Evolutionary conservation across 106 monocot genomes (phyloP), one percentile per base, ranked within the genome.

Genomic region (Narthecium ossifragum): DNA sequence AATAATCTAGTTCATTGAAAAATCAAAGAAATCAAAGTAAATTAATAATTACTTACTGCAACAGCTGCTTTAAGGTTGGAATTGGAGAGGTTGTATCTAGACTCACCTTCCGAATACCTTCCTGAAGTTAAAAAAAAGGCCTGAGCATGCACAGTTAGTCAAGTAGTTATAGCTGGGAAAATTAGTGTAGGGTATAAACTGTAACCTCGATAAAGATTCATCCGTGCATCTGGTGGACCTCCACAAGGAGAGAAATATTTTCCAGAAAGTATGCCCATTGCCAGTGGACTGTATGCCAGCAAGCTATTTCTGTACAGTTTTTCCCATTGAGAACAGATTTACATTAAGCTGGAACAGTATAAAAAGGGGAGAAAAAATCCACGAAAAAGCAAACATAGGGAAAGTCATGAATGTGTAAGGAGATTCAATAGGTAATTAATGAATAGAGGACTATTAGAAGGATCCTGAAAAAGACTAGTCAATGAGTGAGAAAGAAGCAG

Each of bases 221-320:
- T 70, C 41, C 93, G 76, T 53, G 89, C 93, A 74, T 83, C 82
- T 46, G 62, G 53, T 53, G 88, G 85, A 20, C 79, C 82, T 13
- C 82, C 74, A 61, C 36, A 65, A 51, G 68, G 43, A 27, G 82
- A 85, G 45, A 79, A 77, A 61, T 93, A 88, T 64, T 93, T 93
- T 52, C 93, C 93, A 46, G 93, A 89, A 53, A 93, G 93, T 77
- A 93, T 85, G 15, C 93, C 93, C 93, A 93, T 93, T 26, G 93
- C 93, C 65, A 83, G 72, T 57, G 93, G 93, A 38, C 88, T 88
- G 40, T 93, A 93, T 31, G 85, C 88, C 71, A 89, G 55, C 70
- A 93, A 68, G 74, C 75, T 80, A 33, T 89, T 73, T 52, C 93
- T 93, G 72, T 11, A 53, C 63, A 55, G 34, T 62, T 51, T 37